Percentiles rank a stretch among this genome's conserved stretches.
phyloP scores from a whole-genome alignment of 441 rosid species.

The Isatis lusitanica region DNA sequence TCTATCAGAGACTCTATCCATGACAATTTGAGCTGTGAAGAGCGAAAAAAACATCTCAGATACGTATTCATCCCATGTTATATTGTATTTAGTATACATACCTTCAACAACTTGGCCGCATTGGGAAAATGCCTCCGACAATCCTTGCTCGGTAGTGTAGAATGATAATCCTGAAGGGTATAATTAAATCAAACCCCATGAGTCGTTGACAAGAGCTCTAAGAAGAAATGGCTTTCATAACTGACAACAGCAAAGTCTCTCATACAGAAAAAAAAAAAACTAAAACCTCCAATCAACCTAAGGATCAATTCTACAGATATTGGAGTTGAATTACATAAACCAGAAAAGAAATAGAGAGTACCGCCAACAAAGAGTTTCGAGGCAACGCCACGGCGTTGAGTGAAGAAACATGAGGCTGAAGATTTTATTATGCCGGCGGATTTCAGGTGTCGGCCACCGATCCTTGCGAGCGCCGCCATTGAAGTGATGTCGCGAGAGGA shows the following conservation, averaged over 20 bases:
- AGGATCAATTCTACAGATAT: background rate
- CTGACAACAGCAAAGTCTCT: background rate
- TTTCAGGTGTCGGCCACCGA: slow-evolving; percentile 35
- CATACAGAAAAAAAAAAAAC: no score
- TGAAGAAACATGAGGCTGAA: slow-evolving; percentile 40
- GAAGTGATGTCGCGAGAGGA: background rate
- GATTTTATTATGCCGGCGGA: background rate
- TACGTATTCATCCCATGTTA: background rate
- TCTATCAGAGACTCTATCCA: slow-evolving; percentile 64
- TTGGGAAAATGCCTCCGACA: slow-evolving; percentile 72
- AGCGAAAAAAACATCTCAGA: background rate
- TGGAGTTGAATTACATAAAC: background rate
- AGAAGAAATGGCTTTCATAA: background rate
- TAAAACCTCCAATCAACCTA: background rate
- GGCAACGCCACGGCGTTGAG: slow-evolving; percentile 58
- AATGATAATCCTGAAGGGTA: slow-evolving; percentile 64
- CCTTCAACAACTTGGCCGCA: slow-evolving; percentile 94
- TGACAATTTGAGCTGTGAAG: slow-evolving; percentile 62
- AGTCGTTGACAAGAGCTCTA: background rate
- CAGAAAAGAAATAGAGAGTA: slow-evolving; percentile 24
- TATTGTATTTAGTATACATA: background rate
- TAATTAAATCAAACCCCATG: background rate
- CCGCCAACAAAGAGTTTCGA: slow-evolving; percentile 90
- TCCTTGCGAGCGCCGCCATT: slow-evolving; percentile 58
- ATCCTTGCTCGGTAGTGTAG: slow-evolving; percentile 62